Evolutionary conservation across 2,329 filamentous ascomycete species (phyloP), one percentile per base, ranked within the genome.

Genomic region (Venturiaceae sp.): DNA sequence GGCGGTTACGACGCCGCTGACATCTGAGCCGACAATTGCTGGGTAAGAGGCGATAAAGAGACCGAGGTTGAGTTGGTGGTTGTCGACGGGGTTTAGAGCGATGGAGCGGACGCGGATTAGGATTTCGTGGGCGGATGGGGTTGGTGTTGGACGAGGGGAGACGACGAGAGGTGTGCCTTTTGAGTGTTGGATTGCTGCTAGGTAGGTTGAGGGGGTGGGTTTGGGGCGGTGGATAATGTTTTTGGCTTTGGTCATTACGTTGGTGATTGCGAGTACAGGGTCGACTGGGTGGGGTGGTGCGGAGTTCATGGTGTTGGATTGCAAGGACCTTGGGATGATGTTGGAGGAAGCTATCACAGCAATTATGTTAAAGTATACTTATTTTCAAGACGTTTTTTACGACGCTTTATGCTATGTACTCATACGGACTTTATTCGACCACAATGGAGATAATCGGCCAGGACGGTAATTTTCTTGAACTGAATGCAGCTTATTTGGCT

Each of bases 1-100:
- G 4, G 72, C 72, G 53, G 78, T 71, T 33, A 83, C 79, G 2
- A 70, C 70, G 36, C 79, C 80, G 9, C 80, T 76, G 16, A 79
- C 78, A 60, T 82, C 80, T 23, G 77, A 81, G 34, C 69, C 72
- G 9, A 76, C 75, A 3, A 78, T 68, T 5, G 77, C 69, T 7
- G 61, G 60, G 58, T 59, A 62, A 5, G 50, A 53, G 13, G 30
- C 30, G 30, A 61, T 32, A 28, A 33, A 30, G 37, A 55, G 46
- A 16, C 60, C 60, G 6, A 26, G 44, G 26, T 60, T 58, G 21
- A 54, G 44, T 56, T 58, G 58, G 32, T 60, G 59, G 33, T 34
- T 60, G 47, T 63, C 61, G 4, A 59, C 54, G 14, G 60, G 62
- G 55, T 63, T 63, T 6, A 63, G 59, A 23, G 62, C 62, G 21